These are phyloP conservation scores for Venturia nashicola DNA, from an alignment of 2,329 filamentous ascomycete species.

Conservation along the genomic window DNA sequence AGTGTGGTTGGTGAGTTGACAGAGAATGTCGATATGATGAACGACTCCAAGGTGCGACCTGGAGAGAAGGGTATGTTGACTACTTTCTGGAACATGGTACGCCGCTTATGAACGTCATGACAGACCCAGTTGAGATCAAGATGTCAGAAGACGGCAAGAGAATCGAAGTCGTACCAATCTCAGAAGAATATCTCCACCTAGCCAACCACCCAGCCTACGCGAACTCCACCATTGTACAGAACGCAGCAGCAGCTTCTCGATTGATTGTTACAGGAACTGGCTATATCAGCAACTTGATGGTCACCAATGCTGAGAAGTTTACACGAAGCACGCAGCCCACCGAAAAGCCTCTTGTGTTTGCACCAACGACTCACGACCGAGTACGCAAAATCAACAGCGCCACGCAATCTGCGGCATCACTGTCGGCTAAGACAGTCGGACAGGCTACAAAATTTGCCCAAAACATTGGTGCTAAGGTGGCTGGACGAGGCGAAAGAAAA, in stretches of 20 bases:
- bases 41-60: slow-evolving; percentile 60
- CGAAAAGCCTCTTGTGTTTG: slow-evolving; percentile 75
- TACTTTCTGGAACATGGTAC: background rate
- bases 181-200: slow-evolving; percentile 61
- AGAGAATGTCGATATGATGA: slow-evolving; percentile 68
- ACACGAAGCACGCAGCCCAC: slow-evolving; percentile 67
- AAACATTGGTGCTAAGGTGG: slow-evolving; percentile 68
- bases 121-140: slow-evolving; percentile 69
- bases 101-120: slow-evolving; percentile 14
- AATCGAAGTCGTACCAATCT: slow-evolving; percentile 55
- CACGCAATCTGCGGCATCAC: slow-evolving; percentile 62
- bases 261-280: slow-evolving; percentile 82
- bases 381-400: slow-evolving; percentile 85
- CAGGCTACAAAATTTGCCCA: slow-evolving; percentile 75
- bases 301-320: slow-evolving; percentile 67
- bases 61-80: slow-evolving; percentile 72
- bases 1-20: slow-evolving; percentile 87
- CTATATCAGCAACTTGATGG: slow-evolving; percentile 65
- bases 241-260: slow-evolving; percentile 76
- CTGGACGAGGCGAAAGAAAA: slow-evolving; percentile 48
- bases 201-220: slow-evolving; percentile 84
- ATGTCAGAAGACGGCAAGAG: slow-evolving; percentile 58
- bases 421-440: slow-evolving; percentile 79
- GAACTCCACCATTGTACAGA: slow-evolving; percentile 73
- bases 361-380: slow-evolving; percentile 68